Base-by-base conservation (phyloP, 1,284 basidiomycete species). In the Marasmius tenuissimus region DNA sequence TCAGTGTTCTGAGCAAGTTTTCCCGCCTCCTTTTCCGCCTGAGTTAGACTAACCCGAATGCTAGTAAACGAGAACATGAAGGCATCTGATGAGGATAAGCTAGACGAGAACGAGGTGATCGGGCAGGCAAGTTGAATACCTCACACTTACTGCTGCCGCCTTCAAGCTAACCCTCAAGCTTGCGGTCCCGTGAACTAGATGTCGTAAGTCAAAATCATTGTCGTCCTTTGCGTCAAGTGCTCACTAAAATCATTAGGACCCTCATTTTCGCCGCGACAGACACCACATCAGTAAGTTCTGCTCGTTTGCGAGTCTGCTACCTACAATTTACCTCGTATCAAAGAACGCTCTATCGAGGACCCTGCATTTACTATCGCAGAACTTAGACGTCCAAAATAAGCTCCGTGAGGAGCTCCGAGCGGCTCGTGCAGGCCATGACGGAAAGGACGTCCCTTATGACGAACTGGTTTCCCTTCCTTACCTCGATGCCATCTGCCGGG, bases 1-100 rank as follows among this genome's bases (percentile, higher is more conserved):
- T 84, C 55, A 83, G 79, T 59, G 74, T 79, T 57, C 66, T 84
- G 11, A 71, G 81, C 80, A 64, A 33, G 77, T 71, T 37, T 7
- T 6, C 22, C 27, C 37, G 5, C n/a, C 22, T 38, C 38, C 35
- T 47, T 16, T 5, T 61, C 1, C 62, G 18, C 34, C 37, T 2
- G 12, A 8, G 20, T 20, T 56, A 22, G 9, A 34, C 12, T 12
- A 39, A 12, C 22, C 39, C 45, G 20, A 16, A 33, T 40, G 22
- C 42, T 47, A 76, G 75, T 76, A 67, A 71, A 66, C 60, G 73
- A 69, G 14, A 77, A 77, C 54, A 70, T 70, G 63, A 65, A 69
- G 35, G 73, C 74, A 3, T 58, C 67, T 0, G 70, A 71, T 9
- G 71, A 72, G 57, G 75, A 76, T 59, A 68, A 62, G n/a, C 61